Evolutionary conservation across 2,329 filamentous ascomycete genomes (phyloP).

Genomic region (Colletotrichum sublineola): DNA sequence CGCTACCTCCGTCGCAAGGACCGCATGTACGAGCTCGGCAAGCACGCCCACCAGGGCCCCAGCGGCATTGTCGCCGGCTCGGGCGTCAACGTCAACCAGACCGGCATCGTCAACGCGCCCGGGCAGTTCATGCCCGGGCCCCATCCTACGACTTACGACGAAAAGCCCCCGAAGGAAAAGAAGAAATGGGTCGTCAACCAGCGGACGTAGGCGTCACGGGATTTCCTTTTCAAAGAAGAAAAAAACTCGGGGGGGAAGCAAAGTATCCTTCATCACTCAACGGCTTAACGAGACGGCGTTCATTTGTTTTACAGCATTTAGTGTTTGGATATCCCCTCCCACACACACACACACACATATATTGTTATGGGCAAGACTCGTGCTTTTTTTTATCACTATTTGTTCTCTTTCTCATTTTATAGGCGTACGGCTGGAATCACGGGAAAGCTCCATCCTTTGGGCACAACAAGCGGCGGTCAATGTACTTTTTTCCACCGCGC

Average conservation of each 20-base stretch:
- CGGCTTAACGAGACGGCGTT: conserved; percentile 41
- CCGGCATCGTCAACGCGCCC: conserved; percentile 46
- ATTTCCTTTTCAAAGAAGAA: background rate
- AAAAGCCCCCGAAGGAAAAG: conserved; percentile 57
- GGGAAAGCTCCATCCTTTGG: conserved; percentile 3
- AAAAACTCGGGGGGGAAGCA: background rate
- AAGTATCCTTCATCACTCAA: conserved; percentile 16
- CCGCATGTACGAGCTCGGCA: conserved; percentile 64
- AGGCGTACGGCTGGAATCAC: conserved; percentile 35
- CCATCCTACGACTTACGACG: conserved; percentile 48
- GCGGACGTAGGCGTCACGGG: conserved; percentile 53
- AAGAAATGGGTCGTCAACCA: conserved; percentile 62
- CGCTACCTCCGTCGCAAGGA: conserved; percentile 80
- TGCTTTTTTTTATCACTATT: background rate
- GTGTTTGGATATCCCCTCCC: conserved; percentile 36
- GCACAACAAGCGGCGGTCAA: background rate
- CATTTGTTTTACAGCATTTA: conserved; percentile 32
- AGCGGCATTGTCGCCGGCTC: conserved; percentile 53
- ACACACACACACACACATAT: background rate
- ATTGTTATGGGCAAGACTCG: conserved; percentile 25
- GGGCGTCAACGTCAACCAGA: conserved; percentile 44
- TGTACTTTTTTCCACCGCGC: background rate
- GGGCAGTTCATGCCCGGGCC: conserved; percentile 52
- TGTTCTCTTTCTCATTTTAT: conserved; percentile 10
- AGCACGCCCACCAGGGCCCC: conserved; percentile 52